Percentiles rank a stretch among this genome's conserved stretches.
Evolutionary conservation across 495 filamentous ascomycete genomes (phyloP).

Genomic region (Aspergillus panamensis): DNA sequence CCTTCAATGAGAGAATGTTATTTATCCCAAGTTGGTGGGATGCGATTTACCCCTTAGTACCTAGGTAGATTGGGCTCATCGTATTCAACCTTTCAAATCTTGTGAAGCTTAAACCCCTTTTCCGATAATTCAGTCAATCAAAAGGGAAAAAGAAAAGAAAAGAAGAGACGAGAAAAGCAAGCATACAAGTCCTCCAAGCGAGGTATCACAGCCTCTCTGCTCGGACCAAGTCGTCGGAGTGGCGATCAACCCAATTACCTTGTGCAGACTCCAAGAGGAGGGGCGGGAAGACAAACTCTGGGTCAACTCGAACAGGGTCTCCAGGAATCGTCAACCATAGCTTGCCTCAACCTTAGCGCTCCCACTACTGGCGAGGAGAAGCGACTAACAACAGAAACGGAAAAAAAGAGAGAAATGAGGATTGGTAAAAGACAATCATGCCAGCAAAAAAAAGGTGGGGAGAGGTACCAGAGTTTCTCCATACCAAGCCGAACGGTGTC

Average conservation of each 20-base stretch:
- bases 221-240: not conserved
- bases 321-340: constrained; percentile 17
- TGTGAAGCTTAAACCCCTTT: constrained; percentile 8
- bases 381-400: not conserved
- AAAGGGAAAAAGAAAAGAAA: not conserved
- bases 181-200: constrained; percentile 8
- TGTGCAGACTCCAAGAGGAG: not conserved
- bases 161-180: constrained; percentile 8
- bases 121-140: not conserved
- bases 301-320: constrained; percentile 3
- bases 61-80: not conserved
- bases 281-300: constrained; percentile 7
- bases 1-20: not conserved
- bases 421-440: not conserved
- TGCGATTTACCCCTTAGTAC: constrained; percentile 5
- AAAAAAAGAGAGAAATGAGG: constrained; percentile 4
- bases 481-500: constrained; percentile 16
- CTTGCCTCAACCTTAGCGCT: constrained; percentile 9
- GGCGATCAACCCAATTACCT: not conserved
- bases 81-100: constrained; percentile 5
- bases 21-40: constrained; percentile 12
- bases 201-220: constrained; percentile 9
- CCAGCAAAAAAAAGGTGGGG: too few species aligned
- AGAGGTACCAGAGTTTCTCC: constrained; percentile 2
- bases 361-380: constrained; percentile 1